A percentile compares a stretch with the other conserved stretches of the same genome.
phyloP scores from a whole-genome alignment of 805 yeast genomes.

The Nakazawaea populi region DNA sequence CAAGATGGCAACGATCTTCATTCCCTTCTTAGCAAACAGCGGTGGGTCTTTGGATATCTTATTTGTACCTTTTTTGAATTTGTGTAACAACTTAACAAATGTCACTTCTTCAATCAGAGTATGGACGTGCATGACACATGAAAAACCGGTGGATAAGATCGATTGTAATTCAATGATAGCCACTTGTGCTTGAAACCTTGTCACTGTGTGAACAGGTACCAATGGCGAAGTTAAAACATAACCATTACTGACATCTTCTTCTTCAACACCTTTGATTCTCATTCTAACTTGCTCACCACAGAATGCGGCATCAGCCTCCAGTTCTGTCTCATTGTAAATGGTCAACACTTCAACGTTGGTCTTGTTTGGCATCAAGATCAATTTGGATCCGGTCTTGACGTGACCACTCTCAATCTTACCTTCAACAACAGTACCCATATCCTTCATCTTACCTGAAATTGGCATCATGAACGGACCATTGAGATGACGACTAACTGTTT shows the following conservation, averaged over 20 bases:
- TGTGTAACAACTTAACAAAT: constrained; percentile 77
- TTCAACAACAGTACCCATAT: constrained; percentile 94
- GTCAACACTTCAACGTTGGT: constrained; percentile 76
- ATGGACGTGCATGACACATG: constrained; percentile 98
- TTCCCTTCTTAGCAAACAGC: constrained; percentile 97
- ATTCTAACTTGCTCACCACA: constrained; percentile 98
- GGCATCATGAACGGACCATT: constrained; percentile 98
- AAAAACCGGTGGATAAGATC: constrained; percentile 89
- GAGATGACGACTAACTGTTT: constrained; percentile 75
- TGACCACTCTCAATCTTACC: constrained; percentile 98
- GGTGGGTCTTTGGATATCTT: constrained; percentile 96
- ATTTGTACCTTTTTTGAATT: constrained; percentile 94
- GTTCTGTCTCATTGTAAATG: constrained; percentile 92
- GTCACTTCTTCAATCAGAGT: constrained; percentile 96
- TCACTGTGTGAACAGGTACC: constrained; percentile 87
- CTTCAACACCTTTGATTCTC: constrained; percentile 92
- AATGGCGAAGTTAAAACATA: constrained; percentile 82
- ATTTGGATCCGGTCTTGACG: constrained; percentile 67
- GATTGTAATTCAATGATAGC: constrained; percentile 96
- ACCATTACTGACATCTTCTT: constrained; percentile 91
- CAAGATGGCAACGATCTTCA: constrained; percentile 92
- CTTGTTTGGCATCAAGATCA: constrained; percentile 91
- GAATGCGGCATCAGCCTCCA: constrained; percentile 81
- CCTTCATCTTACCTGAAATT: constrained; percentile 89
- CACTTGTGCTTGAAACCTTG: constrained; percentile 89